Conservation (phyloP, 2,329 filamentous ascomycete genomes). For the Anisogramma anomala region DNA sequence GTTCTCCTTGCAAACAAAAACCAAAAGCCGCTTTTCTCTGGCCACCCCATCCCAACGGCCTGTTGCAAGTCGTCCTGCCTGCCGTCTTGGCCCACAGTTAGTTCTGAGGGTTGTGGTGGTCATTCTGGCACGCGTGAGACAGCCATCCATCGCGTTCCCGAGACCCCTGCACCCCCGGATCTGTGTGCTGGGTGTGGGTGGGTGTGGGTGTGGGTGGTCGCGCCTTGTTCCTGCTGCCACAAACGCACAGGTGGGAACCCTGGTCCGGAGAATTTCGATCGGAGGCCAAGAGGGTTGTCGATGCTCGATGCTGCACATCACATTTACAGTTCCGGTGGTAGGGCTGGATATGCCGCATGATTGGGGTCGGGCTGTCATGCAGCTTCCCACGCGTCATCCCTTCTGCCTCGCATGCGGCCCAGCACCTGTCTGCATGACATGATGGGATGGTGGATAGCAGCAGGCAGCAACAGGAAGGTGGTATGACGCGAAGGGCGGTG, state of each 20-base stretch:
- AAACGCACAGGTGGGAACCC: slow-evolving; percentile 1
- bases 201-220: slow-evolving; percentile 6
- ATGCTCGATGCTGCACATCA: slow-evolving; percentile 1
- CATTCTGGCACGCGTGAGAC: slow-evolving; percentile 7
- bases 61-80: neutral
- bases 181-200: neutral
- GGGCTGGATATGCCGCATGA: slow-evolving; percentile 21
- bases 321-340: slow-evolving; percentile 13
- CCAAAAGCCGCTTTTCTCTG: too few species aligned
- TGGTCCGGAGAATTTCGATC: slow-evolving; percentile 2
- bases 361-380: slow-evolving; percentile 28
- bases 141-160: slow-evolving; percentile 9
- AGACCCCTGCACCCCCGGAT: slow-evolving; percentile 7
- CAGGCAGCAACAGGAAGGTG: neutral
- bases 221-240: slow-evolving; percentile 5
- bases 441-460: neutral
- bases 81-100: neutral
- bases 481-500: slow-evolving; percentile 4
- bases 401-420: slow-evolving; percentile 8
- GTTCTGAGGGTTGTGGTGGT: slow-evolving; percentile 3
- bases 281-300: neutral
- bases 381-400: slow-evolving; percentile 21
- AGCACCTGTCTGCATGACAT: slow-evolving; percentile 8
- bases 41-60: slow-evolving; percentile 4
- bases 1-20: too few species aligned